Conservation (phyloP, 768 basidiomycete species). For the Termitomyces sp. region DNA sequence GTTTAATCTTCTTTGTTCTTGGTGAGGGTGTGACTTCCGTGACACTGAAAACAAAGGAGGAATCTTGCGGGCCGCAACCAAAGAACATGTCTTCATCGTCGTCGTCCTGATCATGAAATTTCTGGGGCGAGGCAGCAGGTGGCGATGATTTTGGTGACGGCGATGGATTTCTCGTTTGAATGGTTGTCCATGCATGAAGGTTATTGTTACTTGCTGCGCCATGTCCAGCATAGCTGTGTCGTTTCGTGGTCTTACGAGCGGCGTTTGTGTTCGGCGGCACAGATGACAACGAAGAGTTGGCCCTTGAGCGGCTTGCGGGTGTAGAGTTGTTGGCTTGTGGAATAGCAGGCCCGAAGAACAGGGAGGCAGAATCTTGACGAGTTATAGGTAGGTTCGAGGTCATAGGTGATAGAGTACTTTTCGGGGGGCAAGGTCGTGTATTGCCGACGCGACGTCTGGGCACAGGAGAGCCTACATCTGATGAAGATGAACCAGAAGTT, state of each 20-base stretch:
- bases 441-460: slow-evolving; percentile 49
- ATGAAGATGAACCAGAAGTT: slow-evolving; percentile 34
- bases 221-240: slow-evolving; percentile 64
- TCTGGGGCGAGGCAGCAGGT: slow-evolving; percentile 15
- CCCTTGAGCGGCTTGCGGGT: slow-evolving; percentile 23
- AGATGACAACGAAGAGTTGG: slow-evolving; percentile 19
- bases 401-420: slow-evolving; percentile 6
- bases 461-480: slow-evolving; percentile 47
- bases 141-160: slow-evolving; percentile 52
- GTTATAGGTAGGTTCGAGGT: slow-evolving; percentile 32
- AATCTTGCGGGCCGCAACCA: slow-evolving; percentile 35
- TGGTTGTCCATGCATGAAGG: slow-evolving; percentile 31
- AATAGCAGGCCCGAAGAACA: slow-evolving; percentile 65
- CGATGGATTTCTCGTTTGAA: slow-evolving; percentile 30
- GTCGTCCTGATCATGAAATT: slow-evolving; percentile 22
- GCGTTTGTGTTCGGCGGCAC: slow-evolving; percentile 15
- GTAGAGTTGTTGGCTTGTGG: slow-evolving; percentile 19
- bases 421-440: slow-evolving; percentile 20
- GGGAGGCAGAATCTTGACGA: slow-evolving; percentile 55
- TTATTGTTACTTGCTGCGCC: slow-evolving; percentile 22
- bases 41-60: slow-evolving; percentile 54
- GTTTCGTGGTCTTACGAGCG: slow-evolving; percentile 30
- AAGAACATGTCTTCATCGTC: slow-evolving; percentile 59
- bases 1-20: slow-evolving; percentile 28
- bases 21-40: slow-evolving; percentile 56